Evolutionary conservation across 2,329 filamentous ascomycete genomes (phyloP).

Genomic region (Pseudocercospora macadamiae): DNA sequence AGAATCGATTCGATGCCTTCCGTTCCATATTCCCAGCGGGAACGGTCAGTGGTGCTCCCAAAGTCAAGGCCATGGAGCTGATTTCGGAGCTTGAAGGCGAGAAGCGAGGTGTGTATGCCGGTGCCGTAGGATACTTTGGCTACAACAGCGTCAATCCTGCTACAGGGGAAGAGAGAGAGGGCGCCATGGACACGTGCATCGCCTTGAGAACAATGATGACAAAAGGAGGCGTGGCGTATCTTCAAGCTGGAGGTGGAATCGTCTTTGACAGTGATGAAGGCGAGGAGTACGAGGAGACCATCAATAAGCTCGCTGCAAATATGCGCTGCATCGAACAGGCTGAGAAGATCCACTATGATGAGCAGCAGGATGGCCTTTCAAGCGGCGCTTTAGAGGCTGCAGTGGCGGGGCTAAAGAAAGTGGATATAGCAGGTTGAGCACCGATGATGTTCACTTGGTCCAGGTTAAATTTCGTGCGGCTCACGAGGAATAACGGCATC

Average conservation of each 20-base stretch:
- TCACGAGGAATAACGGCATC: too few relatives aligned
- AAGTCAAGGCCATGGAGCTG: slow-evolving; percentile 94
- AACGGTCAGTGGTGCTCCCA: slow-evolving; percentile 92
- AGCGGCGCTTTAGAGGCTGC: background rate
- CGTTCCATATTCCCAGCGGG: slow-evolving; percentile 93
- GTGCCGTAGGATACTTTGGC: slow-evolving; percentile 95
- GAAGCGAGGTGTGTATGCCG: slow-evolving; percentile 93
- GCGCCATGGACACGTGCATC: slow-evolving; percentile 88
- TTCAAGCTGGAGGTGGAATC: slow-evolving; percentile 87
- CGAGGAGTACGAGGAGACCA: slow-evolving; percentile 94
- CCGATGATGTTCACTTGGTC: too few relatives aligned
- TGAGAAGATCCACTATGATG: slow-evolving; percentile 67
- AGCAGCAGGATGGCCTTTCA: slow-evolving; percentile 38
- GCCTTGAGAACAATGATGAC: slow-evolving; percentile 89
- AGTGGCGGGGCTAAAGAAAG: background rate
- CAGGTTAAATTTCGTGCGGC: too few relatives aligned
- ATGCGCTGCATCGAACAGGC: slow-evolving; percentile 85
- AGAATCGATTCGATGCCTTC: slow-evolving; percentile 93
- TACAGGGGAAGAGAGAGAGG: slow-evolving; percentile 65
- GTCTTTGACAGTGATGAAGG: slow-evolving; percentile 90
- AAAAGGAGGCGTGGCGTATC: slow-evolving; percentile 87
- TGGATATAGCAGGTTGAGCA: background rate
- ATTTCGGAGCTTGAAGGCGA: slow-evolving; percentile 93
- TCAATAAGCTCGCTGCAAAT: slow-evolving; percentile 92
- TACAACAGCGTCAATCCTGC: slow-evolving; percentile 66